Evolutionary conservation across 2,329 filamentous ascomycete species (phyloP).

Genomic region (Paraconiothyrium brasiliense): DNA sequence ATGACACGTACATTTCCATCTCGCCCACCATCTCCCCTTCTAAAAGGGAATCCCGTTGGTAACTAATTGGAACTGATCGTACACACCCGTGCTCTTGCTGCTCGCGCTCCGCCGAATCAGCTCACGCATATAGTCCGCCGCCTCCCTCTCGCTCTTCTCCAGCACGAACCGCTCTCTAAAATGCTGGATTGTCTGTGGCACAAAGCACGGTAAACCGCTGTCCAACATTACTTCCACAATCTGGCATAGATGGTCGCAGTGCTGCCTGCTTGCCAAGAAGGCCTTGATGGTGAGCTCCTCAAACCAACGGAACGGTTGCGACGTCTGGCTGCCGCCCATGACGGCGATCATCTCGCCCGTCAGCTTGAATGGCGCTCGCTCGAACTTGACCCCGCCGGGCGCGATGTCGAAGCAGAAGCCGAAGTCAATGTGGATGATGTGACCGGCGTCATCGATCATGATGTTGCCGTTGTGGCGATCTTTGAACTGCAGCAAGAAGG

Average conservation of each 20-base stretch:
- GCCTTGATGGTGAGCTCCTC: slow-evolving; percentile 96
- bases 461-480: slow-evolving; percentile 99
- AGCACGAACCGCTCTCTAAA: slow-evolving; percentile 93
- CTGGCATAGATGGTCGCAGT: slow-evolving; percentile 88
- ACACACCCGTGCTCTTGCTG: slow-evolving; percentile 91
- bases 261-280: slow-evolving; percentile 86
- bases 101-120: slow-evolving; percentile 89
- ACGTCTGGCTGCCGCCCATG: slow-evolving; percentile 84
- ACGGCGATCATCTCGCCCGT: slow-evolving; percentile 98
- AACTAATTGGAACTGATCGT: slow-evolving; percentile 97
- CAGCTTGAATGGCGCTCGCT: slow-evolving; percentile 97
- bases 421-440: slow-evolving; percentile 98
- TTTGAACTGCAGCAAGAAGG: slow-evolving; percentile 97
- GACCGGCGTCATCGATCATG: slow-evolving; percentile 97
- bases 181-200: slow-evolving; percentile 91
- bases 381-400: slow-evolving; percentile 95
- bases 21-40: neutral
- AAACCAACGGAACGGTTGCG: slow-evolving; percentile 93
- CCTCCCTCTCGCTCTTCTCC: slow-evolving; percentile 90
- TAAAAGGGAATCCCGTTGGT: slow-evolving; percentile 98
- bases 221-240: slow-evolving; percentile 96
- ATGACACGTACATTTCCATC: neutral
- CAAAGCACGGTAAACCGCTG: slow-evolving; percentile 95
- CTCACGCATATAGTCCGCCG: slow-evolving; percentile 91
- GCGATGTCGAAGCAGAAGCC: slow-evolving; percentile 99